phyloP scores from a whole-genome alignment of 164 flowering plant species.

The Liquidambar formosana region DNA sequence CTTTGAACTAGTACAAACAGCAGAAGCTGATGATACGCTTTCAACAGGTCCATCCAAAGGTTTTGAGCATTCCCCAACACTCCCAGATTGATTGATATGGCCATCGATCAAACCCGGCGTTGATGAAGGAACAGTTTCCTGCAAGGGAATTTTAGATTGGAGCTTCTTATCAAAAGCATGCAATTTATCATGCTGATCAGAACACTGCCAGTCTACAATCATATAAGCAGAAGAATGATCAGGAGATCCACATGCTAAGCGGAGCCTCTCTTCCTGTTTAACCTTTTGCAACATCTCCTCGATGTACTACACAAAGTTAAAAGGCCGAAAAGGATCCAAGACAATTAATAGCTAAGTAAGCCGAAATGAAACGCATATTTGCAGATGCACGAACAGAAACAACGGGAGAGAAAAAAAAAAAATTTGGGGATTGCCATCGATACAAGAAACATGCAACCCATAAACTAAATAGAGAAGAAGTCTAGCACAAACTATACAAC shows the following conservation, averaged over 20 bases:
- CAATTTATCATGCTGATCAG: conserved; percentile 31
- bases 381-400: conserved; percentile 2
- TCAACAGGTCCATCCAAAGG: conserved; percentile 23
- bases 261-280: conserved; percentile 43
- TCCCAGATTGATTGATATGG: conserved; percentile 20
- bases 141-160: conserved; percentile 33
- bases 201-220: conserved; percentile 25
- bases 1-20: conserved; percentile 26
- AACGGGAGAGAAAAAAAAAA: not conserved
- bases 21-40: conserved; percentile 38
- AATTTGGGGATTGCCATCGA: no score
- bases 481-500: not conserved
- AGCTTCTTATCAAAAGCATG: conserved; percentile 33
- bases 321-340: conserved; percentile 11
- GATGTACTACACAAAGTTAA: conserved; percentile 32
- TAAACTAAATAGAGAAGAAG: not conserved
- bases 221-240: conserved; percentile 33
- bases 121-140: conserved; percentile 37
- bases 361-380: not conserved
- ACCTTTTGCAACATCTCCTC: conserved; percentile 54
- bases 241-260: conserved; percentile 35
- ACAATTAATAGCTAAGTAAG: not conserved
- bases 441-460: not conserved
- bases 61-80: conserved; percentile 34
- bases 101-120: conserved; percentile 22